phyloP scores from a whole-genome alignment of 2,329 filamentous ascomycete genomes.

The Aureobasidium sp. region DNA sequence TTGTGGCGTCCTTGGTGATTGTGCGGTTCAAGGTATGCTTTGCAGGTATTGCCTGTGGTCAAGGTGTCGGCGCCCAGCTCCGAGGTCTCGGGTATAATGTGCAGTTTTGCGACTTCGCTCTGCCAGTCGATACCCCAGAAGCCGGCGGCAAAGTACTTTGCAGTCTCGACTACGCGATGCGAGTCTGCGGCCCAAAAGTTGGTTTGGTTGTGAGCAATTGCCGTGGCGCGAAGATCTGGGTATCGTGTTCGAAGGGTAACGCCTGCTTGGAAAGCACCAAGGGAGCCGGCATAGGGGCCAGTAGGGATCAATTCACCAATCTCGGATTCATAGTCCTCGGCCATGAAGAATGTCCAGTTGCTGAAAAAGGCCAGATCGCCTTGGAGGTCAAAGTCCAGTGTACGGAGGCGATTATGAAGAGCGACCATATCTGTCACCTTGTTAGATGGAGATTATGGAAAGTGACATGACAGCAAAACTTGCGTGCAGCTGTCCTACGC shows the following conservation, averaged over 20 bases:
- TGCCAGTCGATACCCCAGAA: constrained; percentile 47
- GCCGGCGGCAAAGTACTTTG: constrained; percentile 46
- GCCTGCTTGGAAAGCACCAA: constrained; percentile 47
- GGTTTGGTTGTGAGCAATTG: constrained; percentile 25
- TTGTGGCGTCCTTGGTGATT: constrained; percentile 40
- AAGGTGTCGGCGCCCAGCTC: constrained; percentile 47
- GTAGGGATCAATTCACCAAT: constrained; percentile 46
- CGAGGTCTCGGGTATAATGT: constrained; percentile 45
- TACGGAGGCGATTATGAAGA: constrained; percentile 41
- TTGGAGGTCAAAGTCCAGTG: constrained; percentile 33
- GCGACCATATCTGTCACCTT: constrained; percentile 35
- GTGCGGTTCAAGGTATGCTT: constrained; percentile 30
- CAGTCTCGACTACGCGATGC: constrained; percentile 48
- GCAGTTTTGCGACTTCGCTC: constrained; percentile 31
- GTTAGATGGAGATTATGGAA: neutral
- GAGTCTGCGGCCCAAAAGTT: constrained; percentile 49
- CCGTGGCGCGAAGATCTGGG: constrained; percentile 33
- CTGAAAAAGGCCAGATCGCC: constrained; percentile 49
- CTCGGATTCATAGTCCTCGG: constrained; percentile 35
- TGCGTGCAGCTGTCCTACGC: constrained; percentile 26
- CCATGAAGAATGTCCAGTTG: constrained; percentile 47
- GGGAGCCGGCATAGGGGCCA: constrained; percentile 48
- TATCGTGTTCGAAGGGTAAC: constrained; percentile 48
- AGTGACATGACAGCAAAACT: constrained; percentile 21
- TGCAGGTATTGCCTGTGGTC: constrained; percentile 45